Conservation (phyloP, 129 eudicot species). For the Scalesia atractyloides region DNA sequence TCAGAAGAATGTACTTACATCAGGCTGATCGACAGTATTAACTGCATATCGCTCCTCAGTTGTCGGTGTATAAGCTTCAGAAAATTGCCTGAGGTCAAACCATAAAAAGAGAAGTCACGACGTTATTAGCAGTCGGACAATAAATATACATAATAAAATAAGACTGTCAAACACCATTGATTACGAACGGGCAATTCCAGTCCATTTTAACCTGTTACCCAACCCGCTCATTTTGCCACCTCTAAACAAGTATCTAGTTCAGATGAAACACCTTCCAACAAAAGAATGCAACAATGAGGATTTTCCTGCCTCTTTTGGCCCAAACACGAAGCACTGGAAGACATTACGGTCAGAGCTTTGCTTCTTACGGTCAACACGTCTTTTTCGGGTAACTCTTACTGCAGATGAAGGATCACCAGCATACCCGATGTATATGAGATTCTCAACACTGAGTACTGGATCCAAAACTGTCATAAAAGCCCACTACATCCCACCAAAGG, state of each 20-base stretch:
- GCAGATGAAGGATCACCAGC: slow-evolving; percentile 86
- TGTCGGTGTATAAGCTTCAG: slow-evolving; percentile 64
- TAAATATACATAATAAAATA: slow-evolving; percentile 12
- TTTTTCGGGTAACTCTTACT: slow-evolving; percentile 72
- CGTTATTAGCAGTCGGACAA: slow-evolving; percentile 1
- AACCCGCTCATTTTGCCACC: background rate
- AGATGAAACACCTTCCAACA: slow-evolving; percentile 69
- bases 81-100: slow-evolving; percentile 56
- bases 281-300: slow-evolving; percentile 70
- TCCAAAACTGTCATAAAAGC: slow-evolving; percentile 91
- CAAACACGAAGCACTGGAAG: slow-evolving; percentile 92
- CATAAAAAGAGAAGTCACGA: slow-evolving; percentile 17
- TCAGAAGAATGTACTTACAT: slow-evolving; percentile 44
- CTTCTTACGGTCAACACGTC: slow-evolving; percentile 88
- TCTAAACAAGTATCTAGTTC: slow-evolving; percentile 1
- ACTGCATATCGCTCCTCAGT: slow-evolving; percentile 79
- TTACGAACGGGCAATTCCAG: background rate
- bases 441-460: slow-evolving; percentile 83
- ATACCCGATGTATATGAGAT: slow-evolving; percentile 83
- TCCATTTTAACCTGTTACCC: background rate
- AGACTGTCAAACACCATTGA: background rate
- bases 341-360: slow-evolving; percentile 85
- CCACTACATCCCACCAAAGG: slow-evolving; percentile 61
- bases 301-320: slow-evolving; percentile 89
- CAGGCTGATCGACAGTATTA: slow-evolving; percentile 64